phyloP scores from a whole-genome alignment of 148 eudicot species.

The Rhododendron mucronatum region DNA sequence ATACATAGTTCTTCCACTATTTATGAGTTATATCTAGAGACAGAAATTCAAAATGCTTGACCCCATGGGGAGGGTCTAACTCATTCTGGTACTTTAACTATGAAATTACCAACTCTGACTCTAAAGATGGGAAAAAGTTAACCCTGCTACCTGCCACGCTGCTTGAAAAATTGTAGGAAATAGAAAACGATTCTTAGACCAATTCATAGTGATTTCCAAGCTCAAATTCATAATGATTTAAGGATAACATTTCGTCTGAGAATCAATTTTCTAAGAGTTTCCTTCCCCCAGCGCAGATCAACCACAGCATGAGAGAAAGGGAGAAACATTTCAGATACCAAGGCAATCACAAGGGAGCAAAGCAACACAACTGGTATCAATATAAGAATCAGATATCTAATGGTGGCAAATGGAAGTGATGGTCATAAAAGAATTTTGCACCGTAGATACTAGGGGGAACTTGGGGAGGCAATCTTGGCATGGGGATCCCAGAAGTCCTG shows the following conservation, averaged over 20 bases:
- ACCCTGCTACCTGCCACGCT: background rate
- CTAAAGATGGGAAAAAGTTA: background rate
- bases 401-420: background rate
- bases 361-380: background rate
- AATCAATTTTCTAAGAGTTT: background rate
- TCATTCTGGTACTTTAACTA: background rate
- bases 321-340: background rate
- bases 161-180: background rate
- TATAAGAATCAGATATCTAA: background rate
- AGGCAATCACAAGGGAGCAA: background rate
- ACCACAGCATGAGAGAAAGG: background rate
- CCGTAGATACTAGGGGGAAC: slow-evolving; percentile 75
- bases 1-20: background rate
- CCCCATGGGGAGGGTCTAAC: background rate
- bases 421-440: slow-evolving; percentile 15
- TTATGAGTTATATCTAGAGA: background rate
- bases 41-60: background rate
- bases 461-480: slow-evolving; percentile 70
- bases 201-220: background rate
- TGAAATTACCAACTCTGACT: background rate
- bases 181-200: background rate
- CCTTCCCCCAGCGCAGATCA: background rate
- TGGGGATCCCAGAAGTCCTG: slow-evolving; percentile 48
- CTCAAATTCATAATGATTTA: background rate
- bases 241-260: background rate